A percentile compares a stretch with the other conserved stretches of the same genome.
phyloP scores from a whole-genome alignment of 1,284 basidiomycete genomes.

The Austroboletus rostrupii region DNA sequence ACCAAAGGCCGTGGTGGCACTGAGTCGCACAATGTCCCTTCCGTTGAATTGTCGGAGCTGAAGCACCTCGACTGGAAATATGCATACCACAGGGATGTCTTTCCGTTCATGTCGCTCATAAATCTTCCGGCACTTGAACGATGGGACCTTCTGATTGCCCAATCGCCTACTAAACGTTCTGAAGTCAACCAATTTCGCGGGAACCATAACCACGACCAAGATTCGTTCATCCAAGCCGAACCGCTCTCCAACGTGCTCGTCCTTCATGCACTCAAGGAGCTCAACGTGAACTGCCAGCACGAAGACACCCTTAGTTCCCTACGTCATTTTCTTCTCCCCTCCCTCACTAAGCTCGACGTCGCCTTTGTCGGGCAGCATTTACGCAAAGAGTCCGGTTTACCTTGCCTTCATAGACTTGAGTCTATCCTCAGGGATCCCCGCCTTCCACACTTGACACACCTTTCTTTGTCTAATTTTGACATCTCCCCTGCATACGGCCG shows the following conservation, averaged over 20 bases:
- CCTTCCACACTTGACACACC: slow-evolving; percentile 33
- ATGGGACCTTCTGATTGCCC: slow-evolving; percentile 32
- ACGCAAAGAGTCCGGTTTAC: slow-evolving; percentile 18
- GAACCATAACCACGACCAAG: slow-evolving; percentile 27
- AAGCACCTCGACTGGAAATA: slow-evolving; percentile 29
- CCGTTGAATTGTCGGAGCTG: slow-evolving; percentile 26
- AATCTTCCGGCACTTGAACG: slow-evolving; percentile 26
- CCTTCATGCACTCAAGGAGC: slow-evolving; percentile 35
- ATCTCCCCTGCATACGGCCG: slow-evolving; percentile 26
- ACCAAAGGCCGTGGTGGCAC: slow-evolving; percentile 8
- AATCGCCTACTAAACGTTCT: slow-evolving; percentile 26
- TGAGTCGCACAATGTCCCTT: slow-evolving; percentile 8
- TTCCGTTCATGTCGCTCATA: slow-evolving; percentile 30
- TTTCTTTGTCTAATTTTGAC: slow-evolving; percentile 34
- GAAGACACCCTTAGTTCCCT: slow-evolving; percentile 38
- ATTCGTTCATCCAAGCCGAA: slow-evolving; percentile 20
- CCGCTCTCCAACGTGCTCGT: slow-evolving; percentile 30
- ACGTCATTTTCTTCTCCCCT: slow-evolving; percentile 41
- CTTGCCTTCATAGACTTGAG: slow-evolving; percentile 34
- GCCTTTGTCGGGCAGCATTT: slow-evolving; percentile 28
- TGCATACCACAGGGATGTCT: slow-evolving; percentile 28
- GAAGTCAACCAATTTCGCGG: slow-evolving; percentile 30
- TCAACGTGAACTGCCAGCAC: slow-evolving; percentile 39
- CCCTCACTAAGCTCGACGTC: slow-evolving; percentile 42
- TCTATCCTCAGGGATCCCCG: slow-evolving; percentile 42